A percentile compares a stretch with the other conserved stretches of the same genome.
These are phyloP conservation scores for Neopestalotiopsis rosae DNA, from an alignment of 2,329 filamentous ascomycete species.

Conservation along the genomic window DNA sequence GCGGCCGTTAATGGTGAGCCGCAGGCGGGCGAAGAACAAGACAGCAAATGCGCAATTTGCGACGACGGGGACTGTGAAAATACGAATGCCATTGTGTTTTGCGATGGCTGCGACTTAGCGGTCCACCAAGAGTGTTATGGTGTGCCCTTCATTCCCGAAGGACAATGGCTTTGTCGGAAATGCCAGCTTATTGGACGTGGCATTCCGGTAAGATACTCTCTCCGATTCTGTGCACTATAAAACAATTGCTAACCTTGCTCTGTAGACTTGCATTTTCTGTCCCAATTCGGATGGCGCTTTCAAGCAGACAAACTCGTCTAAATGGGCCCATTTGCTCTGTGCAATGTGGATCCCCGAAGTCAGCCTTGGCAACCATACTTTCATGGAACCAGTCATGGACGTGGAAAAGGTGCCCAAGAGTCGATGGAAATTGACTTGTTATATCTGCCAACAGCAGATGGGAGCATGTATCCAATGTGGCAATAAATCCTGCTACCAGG, in stretches of 20 bases:
- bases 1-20: slow-evolving; percentile 95
- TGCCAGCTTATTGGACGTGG: slow-evolving; percentile 94
- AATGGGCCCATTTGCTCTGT: slow-evolving; percentile 96
- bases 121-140: slow-evolving; percentile 99
- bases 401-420: slow-evolving; percentile 96
- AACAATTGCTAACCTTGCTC: slow-evolving; percentile 20
- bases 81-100: slow-evolving; percentile 98
- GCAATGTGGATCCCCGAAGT: slow-evolving; percentile 99
- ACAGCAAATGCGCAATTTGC: slow-evolving; percentile 96
- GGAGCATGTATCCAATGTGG: slow-evolving; percentile 98
- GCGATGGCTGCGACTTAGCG: slow-evolving; percentile 94
- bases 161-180: slow-evolving; percentile 96
- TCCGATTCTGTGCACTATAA: slow-evolving; percentile 6
- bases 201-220: slow-evolving; percentile 67
- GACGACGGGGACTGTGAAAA: slow-evolving; percentile 99
- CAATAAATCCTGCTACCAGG: slow-evolving; percentile 95
- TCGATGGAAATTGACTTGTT: slow-evolving; percentile 92
- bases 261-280: slow-evolving; percentile 92
- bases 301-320: slow-evolving; percentile 95
- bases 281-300: slow-evolving; percentile 97
- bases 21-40: slow-evolving; percentile 86
- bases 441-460: slow-evolving; percentile 97
- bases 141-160: slow-evolving; percentile 97
- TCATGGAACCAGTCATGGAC: slow-evolving; percentile 98
- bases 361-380: slow-evolving; percentile 90